These are phyloP conservation scores for Tetraselmis chui DNA, from an alignment of 139 green algal genomes.

Conservation along the genomic window DNA sequence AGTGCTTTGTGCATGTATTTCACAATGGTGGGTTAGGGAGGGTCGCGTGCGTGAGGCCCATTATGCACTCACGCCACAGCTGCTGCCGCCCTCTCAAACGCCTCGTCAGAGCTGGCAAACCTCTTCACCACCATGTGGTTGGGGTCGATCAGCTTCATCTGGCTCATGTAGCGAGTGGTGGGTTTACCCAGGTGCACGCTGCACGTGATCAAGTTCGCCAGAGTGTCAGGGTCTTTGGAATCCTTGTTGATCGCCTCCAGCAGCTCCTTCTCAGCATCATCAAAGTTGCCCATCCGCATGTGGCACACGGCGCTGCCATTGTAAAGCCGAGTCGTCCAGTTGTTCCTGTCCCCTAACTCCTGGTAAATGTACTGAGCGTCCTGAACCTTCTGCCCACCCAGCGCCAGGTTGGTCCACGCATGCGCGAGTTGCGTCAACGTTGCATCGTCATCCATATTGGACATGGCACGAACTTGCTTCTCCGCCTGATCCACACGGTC, in stretches of 20 bases:
- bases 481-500: constrained; percentile 87
- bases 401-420: constrained; percentile 81
- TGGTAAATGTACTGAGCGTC: constrained; percentile 94
- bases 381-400: constrained; percentile 89
- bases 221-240: constrained; percentile 80
- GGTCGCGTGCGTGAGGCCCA: no score
- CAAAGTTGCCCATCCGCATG: constrained; percentile 83
- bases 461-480: constrained; percentile 77
- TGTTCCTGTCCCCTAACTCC: constrained; percentile 94
- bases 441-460: constrained; percentile 83
- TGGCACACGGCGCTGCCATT: constrained; percentile 80
- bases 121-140: constrained; percentile 52
- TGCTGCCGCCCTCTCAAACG: constrained; percentile 57
- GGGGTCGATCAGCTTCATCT: constrained; percentile 63
- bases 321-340: constrained; percentile 78
- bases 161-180: constrained; percentile 47
- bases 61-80: constrained; percentile 17
- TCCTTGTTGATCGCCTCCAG: constrained; percentile 81
- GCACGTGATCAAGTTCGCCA: constrained; percentile 85
- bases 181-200: constrained; percentile 82
- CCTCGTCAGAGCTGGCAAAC: constrained; percentile 48
- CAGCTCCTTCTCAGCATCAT: constrained; percentile 62
- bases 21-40: no score
- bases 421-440: constrained; percentile 91
- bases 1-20: no score